phyloP scores from a whole-genome alignment of 2,329 filamentous ascomycete genomes.

The Talaromyces sp. region DNA sequence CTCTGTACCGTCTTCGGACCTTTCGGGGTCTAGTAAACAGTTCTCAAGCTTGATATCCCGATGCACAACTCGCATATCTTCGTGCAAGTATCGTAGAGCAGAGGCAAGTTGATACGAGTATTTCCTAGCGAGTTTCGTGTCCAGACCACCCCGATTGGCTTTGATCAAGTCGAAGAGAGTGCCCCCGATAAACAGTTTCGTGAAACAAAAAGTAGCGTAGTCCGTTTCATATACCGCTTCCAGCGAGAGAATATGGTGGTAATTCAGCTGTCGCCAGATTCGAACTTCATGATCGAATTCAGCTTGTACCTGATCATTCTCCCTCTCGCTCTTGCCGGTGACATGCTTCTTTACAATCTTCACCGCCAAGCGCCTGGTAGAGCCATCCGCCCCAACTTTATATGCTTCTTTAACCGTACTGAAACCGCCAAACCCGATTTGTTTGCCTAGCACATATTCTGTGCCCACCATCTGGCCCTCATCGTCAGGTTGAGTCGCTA shows the following conservation, averaged over 20 bases:
- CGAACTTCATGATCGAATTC: constrained; percentile 69
- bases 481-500: constrained; percentile 56
- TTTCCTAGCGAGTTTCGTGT: constrained; percentile 54
- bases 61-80: constrained; percentile 66
- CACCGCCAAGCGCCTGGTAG: constrained; percentile 57
- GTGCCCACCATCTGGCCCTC: constrained; percentile 66
- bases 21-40: constrained; percentile 60
- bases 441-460: constrained; percentile 66
- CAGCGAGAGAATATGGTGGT: constrained; percentile 62
- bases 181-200: constrained; percentile 61
- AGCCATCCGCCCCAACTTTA: constrained; percentile 57
- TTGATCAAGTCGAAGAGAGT: constrained; percentile 64
- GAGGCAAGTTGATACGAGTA: constrained; percentile 64
- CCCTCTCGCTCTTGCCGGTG: constrained; percentile 54
- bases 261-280: constrained; percentile 64
- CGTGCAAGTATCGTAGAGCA: constrained; percentile 65
- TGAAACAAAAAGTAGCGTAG: constrained; percentile 69
- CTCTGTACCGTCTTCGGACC: constrained; percentile 47
- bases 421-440: constrained; percentile 65
- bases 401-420: constrained; percentile 66
- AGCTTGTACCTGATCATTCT: constrained; percentile 65
- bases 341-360: constrained; percentile 66
- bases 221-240: constrained; percentile 65
- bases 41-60: constrained; percentile 70
- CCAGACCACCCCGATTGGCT: constrained; percentile 55